These are phyloP conservation scores for Calonectria multiphialidica DNA, from an alignment of 2,329 filamentous ascomycete species.

Conservation along the genomic window DNA sequence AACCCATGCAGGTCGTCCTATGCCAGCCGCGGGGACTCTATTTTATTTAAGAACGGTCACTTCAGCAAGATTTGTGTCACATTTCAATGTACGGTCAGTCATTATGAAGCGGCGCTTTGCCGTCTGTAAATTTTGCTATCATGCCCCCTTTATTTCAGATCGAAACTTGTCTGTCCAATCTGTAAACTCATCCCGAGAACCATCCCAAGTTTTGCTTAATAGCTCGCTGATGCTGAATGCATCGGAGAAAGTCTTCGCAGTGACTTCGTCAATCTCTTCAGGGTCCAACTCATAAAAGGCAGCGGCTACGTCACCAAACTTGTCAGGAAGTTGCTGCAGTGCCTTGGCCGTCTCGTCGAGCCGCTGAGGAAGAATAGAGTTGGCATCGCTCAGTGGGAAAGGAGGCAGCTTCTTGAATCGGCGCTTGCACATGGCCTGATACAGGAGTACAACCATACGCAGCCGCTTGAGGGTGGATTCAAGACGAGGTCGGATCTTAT, in stretches of 20 bases:
- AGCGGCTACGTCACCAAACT: conserved; percentile 77
- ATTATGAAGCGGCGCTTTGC: neutral
- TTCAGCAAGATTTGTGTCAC: neutral
- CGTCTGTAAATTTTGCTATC: neutral
- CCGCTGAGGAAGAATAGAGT: conserved; percentile 50
- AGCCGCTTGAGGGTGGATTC: conserved; percentile 74
- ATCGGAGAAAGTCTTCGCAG: conserved; percentile 71
- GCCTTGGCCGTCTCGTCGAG: conserved; percentile 69
- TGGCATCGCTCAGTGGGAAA: conserved; percentile 51
- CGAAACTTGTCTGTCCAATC: conserved; percentile 77
- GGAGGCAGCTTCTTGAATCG: conserved; percentile 71
- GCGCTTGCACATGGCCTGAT: conserved; percentile 77
- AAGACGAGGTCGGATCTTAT: conserved; percentile 74
- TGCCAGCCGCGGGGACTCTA: too few species aligned
- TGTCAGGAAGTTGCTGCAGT: conserved; percentile 72
- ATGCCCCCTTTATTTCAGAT: conserved; percentile 61
- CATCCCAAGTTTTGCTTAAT: conserved; percentile 72
- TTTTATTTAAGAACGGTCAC: neutral
- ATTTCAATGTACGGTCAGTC: neutral
- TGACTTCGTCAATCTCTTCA: conserved; percentile 66
- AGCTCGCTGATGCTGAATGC: conserved; percentile 69
- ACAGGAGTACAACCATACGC: conserved; percentile 76
- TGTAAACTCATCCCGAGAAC: conserved; percentile 80
- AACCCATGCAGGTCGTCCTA: too few species aligned
- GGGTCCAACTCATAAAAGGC: conserved; percentile 79